Base-by-base conservation (phyloP, 495 filamentous ascomycete species). In the Ascodesmis nigricans region DNA sequence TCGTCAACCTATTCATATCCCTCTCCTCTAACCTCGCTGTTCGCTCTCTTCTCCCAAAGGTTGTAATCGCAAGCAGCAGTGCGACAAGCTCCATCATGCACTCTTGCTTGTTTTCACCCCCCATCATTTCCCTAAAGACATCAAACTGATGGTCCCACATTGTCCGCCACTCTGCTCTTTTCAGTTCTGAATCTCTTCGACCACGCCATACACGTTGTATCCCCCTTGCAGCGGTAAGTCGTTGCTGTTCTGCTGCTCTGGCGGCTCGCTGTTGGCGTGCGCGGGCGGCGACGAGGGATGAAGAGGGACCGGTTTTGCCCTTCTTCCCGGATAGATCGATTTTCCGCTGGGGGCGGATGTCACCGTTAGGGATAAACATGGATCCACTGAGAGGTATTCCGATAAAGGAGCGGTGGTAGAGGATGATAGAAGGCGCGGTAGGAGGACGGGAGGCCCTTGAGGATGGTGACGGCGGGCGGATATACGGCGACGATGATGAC, bases 121-220 rank as follows among this genome's bases (percentile, higher is more conserved):
- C 23, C 19, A 18, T 33, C n/a, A 9, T 21, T 21, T 2, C 7
- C 19, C 11, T 21, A 4, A 10, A 10, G 2, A 9, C 17, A 5
- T 35, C 39, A 32, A 43, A 39, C 21, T 16, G 29, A 6, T 55
- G 42, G 54, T 93, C 82, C 66, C 80, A 83, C 39, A 69, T 62
- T 29, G 55, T 47, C 46, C 80, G 66, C 56, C 75, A 75, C 10
- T 40, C 34, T 16, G 54, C 44, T 39, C 66, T 63, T 42, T 78
- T 58, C 35, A 53, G 47, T 41, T 61, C 65, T 44, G 80, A 65
- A 18, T 58, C 67, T 34, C 58, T 66, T 52, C 84, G 63, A 5
- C 79, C 81, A 56, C 87, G 64, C 84, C 84, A 97, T 54, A 64
- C 57, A 40, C 70, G 66, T 53, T 97, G 87, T 41, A 95, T 64